These are phyloP conservation scores for Penicillium sumatraense DNA, from an alignment of 2,329 filamentous ascomycete species.

Conservation along the genomic window DNA sequence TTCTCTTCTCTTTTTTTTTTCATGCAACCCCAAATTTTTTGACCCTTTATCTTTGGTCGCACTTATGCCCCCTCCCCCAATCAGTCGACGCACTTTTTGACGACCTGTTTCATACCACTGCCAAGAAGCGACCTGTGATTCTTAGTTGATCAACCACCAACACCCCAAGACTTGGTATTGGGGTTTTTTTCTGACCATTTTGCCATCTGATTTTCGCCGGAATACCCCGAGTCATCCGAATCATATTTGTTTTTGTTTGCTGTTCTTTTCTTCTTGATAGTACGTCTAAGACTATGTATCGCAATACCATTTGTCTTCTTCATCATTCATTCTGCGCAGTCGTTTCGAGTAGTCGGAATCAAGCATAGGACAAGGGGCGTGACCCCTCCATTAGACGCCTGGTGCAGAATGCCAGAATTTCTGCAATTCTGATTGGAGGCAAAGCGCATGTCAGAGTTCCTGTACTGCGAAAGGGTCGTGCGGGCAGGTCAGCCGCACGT, in stretches of 20 bases:
- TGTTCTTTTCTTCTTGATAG: conserved; percentile 9
- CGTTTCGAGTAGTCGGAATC: background rate
- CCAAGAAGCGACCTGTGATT: conserved; percentile 13
- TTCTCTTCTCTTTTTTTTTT: conserved; percentile 15
- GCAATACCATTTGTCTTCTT: conserved; percentile 14
- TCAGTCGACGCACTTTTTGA: conserved; percentile 9
- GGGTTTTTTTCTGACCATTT: conserved; percentile 14
- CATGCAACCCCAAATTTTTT: conserved; percentile 5
- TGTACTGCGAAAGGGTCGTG: conserved; percentile 24
- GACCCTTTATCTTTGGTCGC: conserved; percentile 14
- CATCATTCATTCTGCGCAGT: background rate
- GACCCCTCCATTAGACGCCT: conserved; percentile 4
- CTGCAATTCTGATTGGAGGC: conserved; percentile 19
- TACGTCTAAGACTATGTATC: conserved; percentile 20
- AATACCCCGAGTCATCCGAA: conserved; percentile 37
- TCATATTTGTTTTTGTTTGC: conserved; percentile 10
- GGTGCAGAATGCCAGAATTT: background rate
- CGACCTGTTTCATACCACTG: background rate
- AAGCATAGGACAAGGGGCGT: background rate
- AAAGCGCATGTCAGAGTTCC: conserved; percentile 15
- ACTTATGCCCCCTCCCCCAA: conserved; percentile 7
- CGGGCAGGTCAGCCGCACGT: conserved; percentile 32
- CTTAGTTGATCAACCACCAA: conserved; percentile 16
- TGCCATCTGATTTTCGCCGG: conserved; percentile 24
- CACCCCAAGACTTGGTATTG: conserved; percentile 15